A percentile compares a stretch with the other conserved stretches of the same genome.
phyloP scores from a whole-genome alignment of 2,329 filamentous ascomycete species.

The Fusarium graminum region DNA sequence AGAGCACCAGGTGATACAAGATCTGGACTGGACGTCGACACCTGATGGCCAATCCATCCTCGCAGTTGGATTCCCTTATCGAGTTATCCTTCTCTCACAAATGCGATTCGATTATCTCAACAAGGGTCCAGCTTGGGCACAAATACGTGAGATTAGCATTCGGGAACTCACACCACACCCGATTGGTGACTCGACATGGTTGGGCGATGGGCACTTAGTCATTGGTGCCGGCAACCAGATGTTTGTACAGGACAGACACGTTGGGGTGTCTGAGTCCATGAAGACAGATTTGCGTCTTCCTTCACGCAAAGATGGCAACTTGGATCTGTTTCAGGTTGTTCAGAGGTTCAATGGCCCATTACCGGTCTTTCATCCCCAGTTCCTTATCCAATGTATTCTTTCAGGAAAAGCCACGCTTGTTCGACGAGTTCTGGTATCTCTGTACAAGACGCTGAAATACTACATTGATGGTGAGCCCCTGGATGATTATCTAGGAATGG shows the following conservation, averaged over 20 bases:
- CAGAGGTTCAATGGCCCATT: conserved; percentile 87
- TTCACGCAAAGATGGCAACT: conserved; percentile 62
- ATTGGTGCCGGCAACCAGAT: conserved; percentile 93
- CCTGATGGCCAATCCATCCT: conserved; percentile 90
- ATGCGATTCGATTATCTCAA: conserved; percentile 93
- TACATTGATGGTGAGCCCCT: conserved; percentile 84
- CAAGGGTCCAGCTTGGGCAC: conserved; percentile 88
- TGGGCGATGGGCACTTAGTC: conserved; percentile 85
- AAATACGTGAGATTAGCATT: conserved; percentile 85
- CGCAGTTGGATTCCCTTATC: conserved; percentile 91
- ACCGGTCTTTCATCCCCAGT: conserved; percentile 92
- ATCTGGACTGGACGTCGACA: conserved; percentile 94
- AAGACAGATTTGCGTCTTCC: conserved; percentile 66
- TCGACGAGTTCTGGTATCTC: conserved; percentile 76
- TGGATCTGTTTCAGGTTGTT: conserved; percentile 85
- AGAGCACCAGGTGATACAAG: conserved; percentile 79
- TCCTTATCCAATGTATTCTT: conserved; percentile 87
- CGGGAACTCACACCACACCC: conserved; percentile 87
- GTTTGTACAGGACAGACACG: conserved; percentile 83
- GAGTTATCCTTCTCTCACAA: conserved; percentile 84
- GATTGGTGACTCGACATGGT: conserved; percentile 93
- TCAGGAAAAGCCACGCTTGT: conserved; percentile 81
- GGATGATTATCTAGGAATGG: conserved; percentile 80
- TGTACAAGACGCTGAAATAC: conserved; percentile 84
- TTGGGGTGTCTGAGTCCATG: conserved; percentile 73